phyloP scores from a whole-genome alignment of 2,329 filamentous ascomycete genomes.

The Cladophialophora immunda region DNA sequence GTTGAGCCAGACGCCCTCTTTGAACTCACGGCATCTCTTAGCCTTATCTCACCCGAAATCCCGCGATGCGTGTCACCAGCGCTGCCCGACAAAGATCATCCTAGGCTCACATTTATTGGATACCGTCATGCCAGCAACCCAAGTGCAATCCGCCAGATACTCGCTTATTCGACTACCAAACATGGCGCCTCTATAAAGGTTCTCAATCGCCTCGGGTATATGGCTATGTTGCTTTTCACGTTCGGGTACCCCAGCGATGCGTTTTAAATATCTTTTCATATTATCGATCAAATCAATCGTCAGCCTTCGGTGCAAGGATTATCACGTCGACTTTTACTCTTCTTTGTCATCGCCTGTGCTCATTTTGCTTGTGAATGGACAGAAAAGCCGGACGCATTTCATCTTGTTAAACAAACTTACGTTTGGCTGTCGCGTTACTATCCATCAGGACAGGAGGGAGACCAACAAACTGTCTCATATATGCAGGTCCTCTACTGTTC shows the following conservation, averaged over 20 bases:
- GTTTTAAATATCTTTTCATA: not conserved
- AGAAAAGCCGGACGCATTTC: not conserved
- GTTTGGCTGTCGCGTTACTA: not conserved
- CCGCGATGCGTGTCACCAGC: not conserved
- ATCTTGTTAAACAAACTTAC: not conserved
- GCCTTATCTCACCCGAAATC: not conserved
- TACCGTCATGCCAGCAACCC: not conserved
- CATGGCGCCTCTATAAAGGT: not conserved
- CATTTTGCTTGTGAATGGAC: not conserved
- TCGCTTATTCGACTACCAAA: not conserved
- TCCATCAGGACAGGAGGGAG: not conserved
- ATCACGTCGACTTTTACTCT: not conserved
- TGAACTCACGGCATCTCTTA: not conserved
- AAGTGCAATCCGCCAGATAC: not conserved
- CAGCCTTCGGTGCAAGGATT: not conserved
- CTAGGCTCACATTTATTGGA: not conserved
- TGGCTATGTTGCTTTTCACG: slow-evolving; percentile 4
- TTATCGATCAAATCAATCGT: slow-evolving; percentile 3
- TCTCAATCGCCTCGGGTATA: not conserved
- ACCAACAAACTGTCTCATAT: not conserved
- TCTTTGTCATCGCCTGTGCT: not conserved
- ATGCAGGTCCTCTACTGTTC: not conserved
- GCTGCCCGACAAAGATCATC: not conserved
- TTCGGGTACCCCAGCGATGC: not conserved
- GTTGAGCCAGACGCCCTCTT: not conserved